Evolutionary conservation across 768 basidiomycete genomes (phyloP).

Genomic region (Suillus decipiens): DNA sequence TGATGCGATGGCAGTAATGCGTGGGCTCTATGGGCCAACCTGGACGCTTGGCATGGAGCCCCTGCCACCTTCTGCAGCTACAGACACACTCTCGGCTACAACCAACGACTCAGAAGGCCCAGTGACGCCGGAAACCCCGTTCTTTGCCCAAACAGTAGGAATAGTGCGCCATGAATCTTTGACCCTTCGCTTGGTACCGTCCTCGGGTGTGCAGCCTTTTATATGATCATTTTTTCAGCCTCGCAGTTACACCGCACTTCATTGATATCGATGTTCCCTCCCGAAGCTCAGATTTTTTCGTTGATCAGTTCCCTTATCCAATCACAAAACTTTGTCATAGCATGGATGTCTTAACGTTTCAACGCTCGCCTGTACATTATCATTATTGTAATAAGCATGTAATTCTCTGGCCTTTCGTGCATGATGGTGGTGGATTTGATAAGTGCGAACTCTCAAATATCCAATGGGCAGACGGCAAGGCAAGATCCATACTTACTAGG

Average conservation of each 20-base stretch:
- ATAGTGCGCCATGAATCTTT: not conserved
- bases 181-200: slow-evolving; percentile 7
- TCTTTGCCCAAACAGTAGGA: not conserved
- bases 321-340: not conserved
- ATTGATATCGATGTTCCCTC: slow-evolving; percentile 3
- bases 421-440: not conserved
- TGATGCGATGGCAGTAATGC: slow-evolving; percentile 6
- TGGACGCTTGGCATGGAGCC: slow-evolving; percentile 8
- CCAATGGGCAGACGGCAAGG: not conserved
- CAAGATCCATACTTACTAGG: too few relatives aligned
- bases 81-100: not conserved
- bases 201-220: slow-evolving; percentile 4
- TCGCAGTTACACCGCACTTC: not conserved
- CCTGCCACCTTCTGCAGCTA: not conserved
- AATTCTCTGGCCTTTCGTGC: not conserved
- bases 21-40: slow-evolving; percentile 8
- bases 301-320: not conserved
- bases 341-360: not conserved
- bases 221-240: not conserved
- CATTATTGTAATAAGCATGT: not conserved
- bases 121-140: slow-evolving; percentile 7
- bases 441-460: not conserved
- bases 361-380: not conserved
- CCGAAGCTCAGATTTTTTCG: not conserved
- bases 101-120: slow-evolving; percentile 9